Evolutionary conservation across 2,329 filamentous ascomycete species (phyloP).

Genomic region (Diaporthe velutina): DNA sequence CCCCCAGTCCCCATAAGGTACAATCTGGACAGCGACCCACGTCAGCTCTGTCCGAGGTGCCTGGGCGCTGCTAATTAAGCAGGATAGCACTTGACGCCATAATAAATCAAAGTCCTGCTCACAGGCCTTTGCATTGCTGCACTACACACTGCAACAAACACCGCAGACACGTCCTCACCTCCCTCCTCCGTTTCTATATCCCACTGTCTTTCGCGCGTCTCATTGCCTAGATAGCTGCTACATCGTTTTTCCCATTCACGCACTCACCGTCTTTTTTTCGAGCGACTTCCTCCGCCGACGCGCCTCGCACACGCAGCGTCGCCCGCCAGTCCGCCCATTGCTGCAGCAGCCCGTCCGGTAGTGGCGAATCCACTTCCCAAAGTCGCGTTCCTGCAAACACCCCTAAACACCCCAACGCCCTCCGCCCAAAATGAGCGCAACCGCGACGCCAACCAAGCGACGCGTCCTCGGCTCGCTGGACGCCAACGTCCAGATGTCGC

Average conservation of each 20-base stretch:
- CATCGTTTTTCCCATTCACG: neutral
- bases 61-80: constrained; percentile 2
- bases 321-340: neutral
- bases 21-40: constrained; percentile 32
- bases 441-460: constrained; percentile 58
- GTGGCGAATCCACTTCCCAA: constrained; percentile 22
- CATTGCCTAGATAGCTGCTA: neutral
- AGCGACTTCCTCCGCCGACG: neutral
- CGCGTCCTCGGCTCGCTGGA: constrained; percentile 63
- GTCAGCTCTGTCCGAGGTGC: constrained; percentile 25
- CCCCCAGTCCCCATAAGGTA: neutral
- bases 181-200: neutral
- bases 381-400: constrained; percentile 26
- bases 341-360: neutral
- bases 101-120: constrained; percentile 4
- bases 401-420: neutral
- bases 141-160: constrained; percentile 8
- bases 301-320: neutral
- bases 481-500: constrained; percentile 52
- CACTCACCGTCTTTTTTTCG: neutral
- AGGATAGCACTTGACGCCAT: neutral
- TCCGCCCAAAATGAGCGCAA: constrained; percentile 36
- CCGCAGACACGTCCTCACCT: constrained; percentile 1
- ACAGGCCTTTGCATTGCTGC: neutral
- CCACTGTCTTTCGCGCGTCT: neutral